These are phyloP conservation scores for Tilletia caries DNA, from an alignment of 1,284 basidiomycete species.

Conservation along the genomic window DNA sequence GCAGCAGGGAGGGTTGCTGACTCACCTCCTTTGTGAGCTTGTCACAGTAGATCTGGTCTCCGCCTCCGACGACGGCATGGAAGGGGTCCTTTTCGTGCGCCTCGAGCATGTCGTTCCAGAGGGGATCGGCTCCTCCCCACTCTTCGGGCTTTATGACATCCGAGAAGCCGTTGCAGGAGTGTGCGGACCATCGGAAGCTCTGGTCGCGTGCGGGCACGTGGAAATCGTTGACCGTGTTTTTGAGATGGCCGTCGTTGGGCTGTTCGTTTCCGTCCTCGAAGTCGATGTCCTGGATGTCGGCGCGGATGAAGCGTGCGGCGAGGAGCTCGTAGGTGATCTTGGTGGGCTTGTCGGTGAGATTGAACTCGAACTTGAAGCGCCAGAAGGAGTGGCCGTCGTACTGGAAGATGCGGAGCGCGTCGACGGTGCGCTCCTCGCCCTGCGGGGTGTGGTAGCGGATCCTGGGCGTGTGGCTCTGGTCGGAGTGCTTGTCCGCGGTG, in stretches of 20 bases:
- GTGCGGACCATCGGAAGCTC: conserved; percentile 85
- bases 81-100: conserved; percentile 77
- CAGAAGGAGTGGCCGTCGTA: conserved; percentile 82
- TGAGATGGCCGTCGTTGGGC: conserved; percentile 10
- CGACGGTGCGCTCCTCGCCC: conserved; percentile 16
- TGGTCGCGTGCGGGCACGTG: conserved; percentile 75
- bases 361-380: conserved; percentile 85
- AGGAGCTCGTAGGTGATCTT: conserved; percentile 18
- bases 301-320: not conserved
- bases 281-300: not conserved
- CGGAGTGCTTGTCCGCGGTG: conserved; percentile 68
- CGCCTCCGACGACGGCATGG: conserved; percentile 76
- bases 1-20: not conserved
- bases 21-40: conserved; percentile 30
- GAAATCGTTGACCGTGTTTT: conserved; percentile 68
- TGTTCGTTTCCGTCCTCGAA: conserved; percentile 8
- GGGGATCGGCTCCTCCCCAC: conserved; percentile 56
- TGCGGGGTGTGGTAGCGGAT: not conserved
- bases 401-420: conserved; percentile 74
- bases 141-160: conserved; percentile 57
- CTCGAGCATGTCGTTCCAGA: conserved; percentile 84
- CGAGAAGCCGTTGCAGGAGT: conserved; percentile 67
- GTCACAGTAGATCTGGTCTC: conserved; percentile 51
- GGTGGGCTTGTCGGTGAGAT: conserved; percentile 60
- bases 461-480: conserved; percentile 5